phyloP scores from a whole-genome alignment of 2,329 filamentous ascomycete genomes.

The Ceratocystis diversiconidia region DNA sequence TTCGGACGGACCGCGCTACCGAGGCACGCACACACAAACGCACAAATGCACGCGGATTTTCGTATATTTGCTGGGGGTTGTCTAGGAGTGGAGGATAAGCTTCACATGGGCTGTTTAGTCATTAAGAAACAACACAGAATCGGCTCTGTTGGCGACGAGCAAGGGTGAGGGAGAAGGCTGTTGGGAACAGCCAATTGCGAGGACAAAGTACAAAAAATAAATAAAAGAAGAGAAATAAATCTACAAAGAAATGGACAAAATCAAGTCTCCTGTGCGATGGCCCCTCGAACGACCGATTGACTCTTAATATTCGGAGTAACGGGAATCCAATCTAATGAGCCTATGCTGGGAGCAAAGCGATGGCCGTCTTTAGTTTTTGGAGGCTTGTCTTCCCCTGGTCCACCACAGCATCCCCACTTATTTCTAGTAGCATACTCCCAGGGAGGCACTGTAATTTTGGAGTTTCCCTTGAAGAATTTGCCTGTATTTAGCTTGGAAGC shows the following conservation, averaged over 20 bases:
- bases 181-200: neutral
- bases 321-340: neutral
- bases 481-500: too few relatives aligned
- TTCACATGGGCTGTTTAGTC: slow-evolving; percentile 1
- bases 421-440: neutral
- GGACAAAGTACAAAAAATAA: neutral
- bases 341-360: too few relatives aligned
- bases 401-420: neutral
- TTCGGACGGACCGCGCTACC: slow-evolving; percentile 3
- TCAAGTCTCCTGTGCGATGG: neutral
- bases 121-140: neutral
- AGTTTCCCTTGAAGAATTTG: too few relatives aligned
- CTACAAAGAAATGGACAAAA: neutral
- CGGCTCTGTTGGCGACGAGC: neutral
- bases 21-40: slow-evolving; percentile 2
- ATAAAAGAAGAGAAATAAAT: neutral
- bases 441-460: too few relatives aligned
- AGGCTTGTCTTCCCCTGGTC: neutral
- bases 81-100: neutral
- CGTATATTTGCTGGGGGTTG: neutral
- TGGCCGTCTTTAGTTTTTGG: neutral
- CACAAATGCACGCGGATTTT: neutral
- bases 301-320: neutral
- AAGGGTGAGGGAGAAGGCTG: neutral
- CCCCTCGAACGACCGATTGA: neutral